Evolutionary conservation across 495 filamentous ascomycete species (phyloP), one percentile per base, ranked within the genome.

Genomic region (Xylaria sp.): DNA sequence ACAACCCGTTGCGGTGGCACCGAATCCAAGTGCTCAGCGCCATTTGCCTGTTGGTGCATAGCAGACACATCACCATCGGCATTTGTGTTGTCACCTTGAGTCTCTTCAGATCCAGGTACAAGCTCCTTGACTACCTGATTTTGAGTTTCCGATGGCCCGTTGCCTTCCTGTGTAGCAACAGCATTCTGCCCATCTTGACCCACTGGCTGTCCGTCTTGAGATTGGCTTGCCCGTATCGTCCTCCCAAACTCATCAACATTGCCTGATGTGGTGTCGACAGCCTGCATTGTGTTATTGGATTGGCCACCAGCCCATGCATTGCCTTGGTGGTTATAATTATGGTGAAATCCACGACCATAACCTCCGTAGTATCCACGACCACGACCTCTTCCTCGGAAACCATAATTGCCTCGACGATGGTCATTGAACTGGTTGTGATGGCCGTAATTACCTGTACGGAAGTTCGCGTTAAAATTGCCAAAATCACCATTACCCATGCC

Each of bases 381-480:
- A 67, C 91, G 89, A 73, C 92, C 91, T 67, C 92, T 88, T 63
- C 84, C 84, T 76, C 86, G 84, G 76, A 83, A 88, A 61, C 83
- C 83, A 80, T 80, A 85, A 72, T 81, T 78, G 52, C 86, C 85
- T 77, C 89, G 84, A 79, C 88, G 86, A 84, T 91, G 90, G 80
- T 91, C 88, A 88, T 90, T 89, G 84, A 84, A 86, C 66, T 87
- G 85, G 76, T 83, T 82, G 69, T 82, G 83, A 73, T 85, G 81
- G 76, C 88, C 86, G 85, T 86, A 88, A 83, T 88, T 89, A 86
- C 88, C 87, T 87, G 84, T 81, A 80, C 84, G 83, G 84, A 86
- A 95, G 80, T 92, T 92, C 88, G 90, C 84, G 85, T 89, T 88
- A 90, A 90, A 90, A 81, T 89, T 86, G 84, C 92, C 92, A 91